Conservation (phyloP, 2,329 filamentous ascomycete species). For the Teratosphaeria nubilosa region DNA sequence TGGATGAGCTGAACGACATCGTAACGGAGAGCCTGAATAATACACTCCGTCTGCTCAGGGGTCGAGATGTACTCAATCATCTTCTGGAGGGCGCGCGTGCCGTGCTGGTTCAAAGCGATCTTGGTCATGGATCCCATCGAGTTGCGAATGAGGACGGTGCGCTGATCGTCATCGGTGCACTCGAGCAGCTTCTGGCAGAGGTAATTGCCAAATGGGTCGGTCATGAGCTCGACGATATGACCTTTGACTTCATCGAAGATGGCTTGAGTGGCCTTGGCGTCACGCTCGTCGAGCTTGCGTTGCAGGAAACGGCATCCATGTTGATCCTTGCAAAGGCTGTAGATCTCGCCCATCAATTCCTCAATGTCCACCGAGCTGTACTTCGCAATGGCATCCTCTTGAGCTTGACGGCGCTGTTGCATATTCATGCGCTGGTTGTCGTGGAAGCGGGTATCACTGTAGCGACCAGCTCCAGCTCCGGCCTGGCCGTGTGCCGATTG, state of each 20-base stretch:
- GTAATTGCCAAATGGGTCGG: constrained; percentile 97
- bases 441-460: constrained; percentile 44
- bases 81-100: constrained; percentile 92
- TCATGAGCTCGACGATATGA: constrained; percentile 96
- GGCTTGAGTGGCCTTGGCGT: constrained; percentile 72
- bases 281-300: constrained; percentile 89
- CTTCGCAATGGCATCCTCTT: constrained; percentile 61
- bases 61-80: constrained; percentile 98
- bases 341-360: constrained; percentile 71
- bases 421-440: constrained; percentile 67
- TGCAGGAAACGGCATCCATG: constrained; percentile 95
- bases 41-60: constrained; percentile 71
- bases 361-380: constrained; percentile 78
- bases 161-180: constrained; percentile 89
- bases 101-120: constrained; percentile 94
- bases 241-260: constrained; percentile 91
- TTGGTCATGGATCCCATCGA: constrained; percentile 78
- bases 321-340: constrained; percentile 90
- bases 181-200: constrained; percentile 97
- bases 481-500: constrained; percentile 39
- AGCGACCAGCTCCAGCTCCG: constrained; percentile 34
- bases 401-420: constrained; percentile 63
- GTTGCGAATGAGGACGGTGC: constrained; percentile 84
- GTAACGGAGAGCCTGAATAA: constrained; percentile 72
- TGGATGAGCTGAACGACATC: constrained; percentile 92